Evolutionary conservation across 179 eudicot species (phyloP).

Genomic region (Actinidia arguta): DNA sequence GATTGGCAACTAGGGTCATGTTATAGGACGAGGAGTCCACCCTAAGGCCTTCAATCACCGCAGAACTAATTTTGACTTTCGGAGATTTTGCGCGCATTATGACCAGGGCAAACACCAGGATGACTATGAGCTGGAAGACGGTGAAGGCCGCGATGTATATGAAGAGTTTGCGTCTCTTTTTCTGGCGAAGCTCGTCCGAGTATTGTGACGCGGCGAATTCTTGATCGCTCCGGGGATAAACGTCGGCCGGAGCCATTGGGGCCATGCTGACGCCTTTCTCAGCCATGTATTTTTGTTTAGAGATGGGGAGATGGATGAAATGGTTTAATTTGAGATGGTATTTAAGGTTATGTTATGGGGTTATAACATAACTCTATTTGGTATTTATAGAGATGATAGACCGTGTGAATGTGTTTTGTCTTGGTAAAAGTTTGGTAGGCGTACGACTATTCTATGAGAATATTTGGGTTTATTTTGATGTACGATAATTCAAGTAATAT

Average conservation of each 20-base stretch:
- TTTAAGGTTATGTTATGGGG: neutral
- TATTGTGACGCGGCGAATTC: neutral
- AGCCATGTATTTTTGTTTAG: neutral
- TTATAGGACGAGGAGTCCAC: conserved; percentile 13
- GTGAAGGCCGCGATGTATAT: neutral
- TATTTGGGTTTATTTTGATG: neutral
- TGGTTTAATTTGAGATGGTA: neutral
- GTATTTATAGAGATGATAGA: neutral
- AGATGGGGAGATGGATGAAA: neutral
- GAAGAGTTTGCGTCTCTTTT: neutral
- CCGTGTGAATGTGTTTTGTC: neutral
- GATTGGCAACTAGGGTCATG: conserved; percentile 21
- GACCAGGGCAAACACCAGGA: conserved; percentile 3
- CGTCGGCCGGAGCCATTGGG: neutral
- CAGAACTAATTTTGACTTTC: conserved; percentile 16
- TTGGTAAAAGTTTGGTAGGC: neutral
- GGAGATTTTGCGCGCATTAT: conserved; percentile 16
- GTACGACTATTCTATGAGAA: neutral
- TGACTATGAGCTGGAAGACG: neutral
- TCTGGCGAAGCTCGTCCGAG: neutral
- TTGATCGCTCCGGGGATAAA: conserved; percentile 1
- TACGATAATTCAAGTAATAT: neutral
- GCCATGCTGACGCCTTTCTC: conserved; percentile 16
- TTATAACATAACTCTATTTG: neutral
- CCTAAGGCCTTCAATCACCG: neutral